Percentiles rank a stretch among this genome's conserved stretches.
These are phyloP conservation scores for Rhizopus delemar DNA, from an alignment of 371 early-diverging fungal genomes.

Conservation along the genomic window DNA sequence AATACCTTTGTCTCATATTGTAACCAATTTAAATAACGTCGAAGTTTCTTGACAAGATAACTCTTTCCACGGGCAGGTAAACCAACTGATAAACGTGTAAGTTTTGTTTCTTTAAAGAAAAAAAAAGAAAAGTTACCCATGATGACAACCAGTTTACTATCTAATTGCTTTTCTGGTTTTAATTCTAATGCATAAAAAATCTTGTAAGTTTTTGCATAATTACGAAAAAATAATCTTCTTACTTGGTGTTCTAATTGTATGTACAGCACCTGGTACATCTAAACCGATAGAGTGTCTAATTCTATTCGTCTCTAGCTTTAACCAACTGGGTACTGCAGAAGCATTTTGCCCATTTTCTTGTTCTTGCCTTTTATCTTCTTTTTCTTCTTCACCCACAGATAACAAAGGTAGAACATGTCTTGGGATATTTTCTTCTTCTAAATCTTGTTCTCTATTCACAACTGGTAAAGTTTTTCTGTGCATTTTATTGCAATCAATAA, in stretches of 20 bases:
- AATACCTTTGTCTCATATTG: slow-evolving; percentile 75
- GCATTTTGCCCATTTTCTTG: background rate
- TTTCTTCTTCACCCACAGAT: slow-evolving; percentile 10
- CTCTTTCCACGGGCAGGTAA: slow-evolving; percentile 89
- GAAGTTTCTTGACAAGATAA: slow-evolving; percentile 84
- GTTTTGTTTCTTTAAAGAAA: background rate
- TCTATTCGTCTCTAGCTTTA: slow-evolving; percentile 9
- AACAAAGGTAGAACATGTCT: slow-evolving; percentile 22
- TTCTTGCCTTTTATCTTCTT: background rate
- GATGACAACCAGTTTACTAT: slow-evolving; percentile 61
- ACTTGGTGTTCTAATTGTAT: slow-evolving; percentile 33
- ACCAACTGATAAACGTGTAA: slow-evolving; percentile 57
- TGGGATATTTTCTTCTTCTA: slow-evolving; percentile 18
- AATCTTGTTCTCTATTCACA: slow-evolving; percentile 25
- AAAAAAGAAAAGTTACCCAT: slow-evolving; percentile 54
- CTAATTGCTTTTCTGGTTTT: slow-evolving; percentile 37
- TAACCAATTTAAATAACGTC: slow-evolving; percentile 73
- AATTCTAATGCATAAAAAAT: slow-evolving; percentile 20
- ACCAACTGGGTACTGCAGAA: slow-evolving; percentile 20
- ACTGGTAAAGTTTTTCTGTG: slow-evolving; percentile 25
- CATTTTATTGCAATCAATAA: background rate
- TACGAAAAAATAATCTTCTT: background rate
- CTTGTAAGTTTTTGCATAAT: background rate
- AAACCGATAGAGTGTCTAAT: slow-evolving; percentile 30
- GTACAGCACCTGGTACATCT: slow-evolving; percentile 41